phyloP scores from a whole-genome alignment of 2,329 filamentous ascomycete species.

The Botryotinia convoluta region DNA sequence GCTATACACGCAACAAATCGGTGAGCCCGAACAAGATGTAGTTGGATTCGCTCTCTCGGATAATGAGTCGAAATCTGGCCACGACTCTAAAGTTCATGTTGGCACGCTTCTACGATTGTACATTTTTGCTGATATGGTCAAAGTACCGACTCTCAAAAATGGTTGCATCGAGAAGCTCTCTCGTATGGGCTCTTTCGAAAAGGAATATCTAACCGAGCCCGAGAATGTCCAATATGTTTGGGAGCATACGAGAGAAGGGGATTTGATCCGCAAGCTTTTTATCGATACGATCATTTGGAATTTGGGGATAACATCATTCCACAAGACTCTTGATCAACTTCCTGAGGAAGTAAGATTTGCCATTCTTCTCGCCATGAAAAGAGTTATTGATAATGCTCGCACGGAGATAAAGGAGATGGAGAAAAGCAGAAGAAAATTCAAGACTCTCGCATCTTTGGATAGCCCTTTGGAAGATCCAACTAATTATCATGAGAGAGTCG shows the following conservation, averaged over 20 bases:
- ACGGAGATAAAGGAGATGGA: not conserved
- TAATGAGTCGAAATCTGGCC: too few species aligned
- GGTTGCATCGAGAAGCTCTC: conserved; percentile 9
- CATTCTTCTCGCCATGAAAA: not conserved
- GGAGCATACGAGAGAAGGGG: conserved; percentile 5
- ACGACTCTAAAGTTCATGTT: not conserved
- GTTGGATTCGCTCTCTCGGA: not conserved
- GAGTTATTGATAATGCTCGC: not conserved
- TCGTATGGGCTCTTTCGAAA: not conserved
- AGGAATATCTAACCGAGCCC: not conserved
- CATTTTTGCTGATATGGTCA: conserved; percentile 21
- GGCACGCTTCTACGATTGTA: conserved; percentile 10
- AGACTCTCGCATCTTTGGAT: not conserved
- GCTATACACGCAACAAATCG: conserved; percentile 22
- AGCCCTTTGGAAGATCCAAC: not conserved
- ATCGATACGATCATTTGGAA: conserved; percentile 19
- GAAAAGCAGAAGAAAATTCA: not conserved
- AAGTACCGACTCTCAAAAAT: conserved; percentile 13
- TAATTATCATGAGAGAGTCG: not conserved
- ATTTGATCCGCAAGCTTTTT: conserved; percentile 17
- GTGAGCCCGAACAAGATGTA: not conserved
- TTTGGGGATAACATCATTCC: too few species aligned
- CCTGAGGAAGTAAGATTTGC: too few species aligned
- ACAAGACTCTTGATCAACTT: not conserved
- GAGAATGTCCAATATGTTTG: not conserved